Percentiles rank a stretch among this genome's conserved stretches.
Evolutionary conservation across 2,329 filamentous ascomycete species (phyloP).

Genomic region (Colletotrichum agaves): DNA sequence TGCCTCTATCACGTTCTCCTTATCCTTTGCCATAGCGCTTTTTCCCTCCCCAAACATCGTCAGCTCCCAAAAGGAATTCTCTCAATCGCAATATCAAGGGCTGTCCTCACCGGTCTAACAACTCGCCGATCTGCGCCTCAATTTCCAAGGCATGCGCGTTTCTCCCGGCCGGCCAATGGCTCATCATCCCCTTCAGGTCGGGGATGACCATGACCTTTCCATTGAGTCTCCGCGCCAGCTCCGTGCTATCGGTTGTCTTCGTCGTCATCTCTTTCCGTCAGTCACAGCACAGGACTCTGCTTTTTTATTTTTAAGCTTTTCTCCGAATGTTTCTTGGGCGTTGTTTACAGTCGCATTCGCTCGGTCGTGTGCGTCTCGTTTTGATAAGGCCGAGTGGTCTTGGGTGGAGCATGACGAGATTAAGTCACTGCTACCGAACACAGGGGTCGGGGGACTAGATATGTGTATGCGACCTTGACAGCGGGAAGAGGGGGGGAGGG

Average conservation of each 20-base stretch:
- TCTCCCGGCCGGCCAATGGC: slow-evolving; percentile 31
- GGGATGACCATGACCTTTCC: slow-evolving; percentile 29
- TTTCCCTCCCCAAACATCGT: not conserved
- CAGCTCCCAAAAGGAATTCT: not conserved
- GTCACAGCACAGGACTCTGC: not conserved
- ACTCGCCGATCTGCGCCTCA: slow-evolving; percentile 4
- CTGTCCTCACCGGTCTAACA: slow-evolving; percentile 15
- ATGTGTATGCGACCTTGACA: slow-evolving; percentile 5
- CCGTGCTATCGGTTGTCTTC: slow-evolving; percentile 21
- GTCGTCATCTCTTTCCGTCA: slow-evolving; percentile 5
- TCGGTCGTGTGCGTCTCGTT: slow-evolving; percentile 17
- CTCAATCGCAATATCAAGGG: not conserved
- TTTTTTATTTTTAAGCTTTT: not conserved
- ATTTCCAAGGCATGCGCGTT: slow-evolving; percentile 12
- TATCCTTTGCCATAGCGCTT: not conserved
- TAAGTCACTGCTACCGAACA: slow-evolving; percentile 32
- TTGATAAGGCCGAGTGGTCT: slow-evolving; percentile 15
- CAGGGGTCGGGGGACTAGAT: not conserved
- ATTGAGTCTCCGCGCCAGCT: slow-evolving; percentile 25
- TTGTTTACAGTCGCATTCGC: not conserved
- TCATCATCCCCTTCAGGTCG: slow-evolving; percentile 19
- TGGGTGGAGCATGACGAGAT: slow-evolving; percentile 34
- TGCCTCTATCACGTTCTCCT: slow-evolving; percentile 20
- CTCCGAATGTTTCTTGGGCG: not conserved
- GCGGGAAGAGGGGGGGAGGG: slow-evolving; percentile 1